phyloP scores from a whole-genome alignment of 352 stramenopile species.

The Elongisporangium undulatum region DNA sequence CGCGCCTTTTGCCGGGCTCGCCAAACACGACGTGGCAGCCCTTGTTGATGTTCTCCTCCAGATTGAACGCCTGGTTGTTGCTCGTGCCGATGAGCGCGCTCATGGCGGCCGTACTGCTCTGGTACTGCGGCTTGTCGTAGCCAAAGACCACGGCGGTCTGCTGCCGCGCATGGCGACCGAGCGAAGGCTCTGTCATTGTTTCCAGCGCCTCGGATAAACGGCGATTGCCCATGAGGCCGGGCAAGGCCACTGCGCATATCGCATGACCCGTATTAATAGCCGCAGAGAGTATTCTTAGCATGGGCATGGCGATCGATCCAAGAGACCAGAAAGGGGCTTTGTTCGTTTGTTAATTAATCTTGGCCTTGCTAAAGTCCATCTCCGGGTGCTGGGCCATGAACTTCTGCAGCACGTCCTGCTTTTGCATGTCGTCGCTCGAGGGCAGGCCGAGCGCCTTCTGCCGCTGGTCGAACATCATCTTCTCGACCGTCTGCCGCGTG shows the following conservation, averaged over 20 bases:
- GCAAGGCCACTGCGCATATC: too few species aligned
- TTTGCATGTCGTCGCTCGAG: constrained; percentile 96
- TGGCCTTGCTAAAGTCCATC: constrained; percentile 99
- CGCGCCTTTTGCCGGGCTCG: constrained; percentile 47
- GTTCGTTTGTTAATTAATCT: constrained; percentile 91
- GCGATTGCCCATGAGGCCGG: background rate
- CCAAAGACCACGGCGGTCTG: constrained; percentile 60
- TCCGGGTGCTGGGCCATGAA: constrained; percentile 99
- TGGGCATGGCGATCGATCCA: background rate
- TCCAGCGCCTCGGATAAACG: background rate
- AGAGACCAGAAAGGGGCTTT: background rate
- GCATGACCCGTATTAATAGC: constrained; percentile 29
- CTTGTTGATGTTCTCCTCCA: constrained; percentile 49
- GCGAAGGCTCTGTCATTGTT: background rate
- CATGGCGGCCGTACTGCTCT: constrained; percentile 41
- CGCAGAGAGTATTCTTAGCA: background rate
- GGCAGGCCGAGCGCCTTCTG: constrained; percentile 98
- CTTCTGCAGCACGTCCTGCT: constrained; percentile 98
- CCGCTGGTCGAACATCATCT: constrained; percentile 99
- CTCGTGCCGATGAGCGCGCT: constrained; percentile 31
- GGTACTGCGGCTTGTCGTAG: constrained; percentile 53
- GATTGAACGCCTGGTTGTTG: constrained; percentile 5
- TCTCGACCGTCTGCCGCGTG: constrained; percentile 98
- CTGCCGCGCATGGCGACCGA: constrained; percentile 24
- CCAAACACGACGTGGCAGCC: constrained; percentile 64